Conservation (phyloP, 1,284 basidiomycete genomes). For the Schizophyllum amplum region DNA sequence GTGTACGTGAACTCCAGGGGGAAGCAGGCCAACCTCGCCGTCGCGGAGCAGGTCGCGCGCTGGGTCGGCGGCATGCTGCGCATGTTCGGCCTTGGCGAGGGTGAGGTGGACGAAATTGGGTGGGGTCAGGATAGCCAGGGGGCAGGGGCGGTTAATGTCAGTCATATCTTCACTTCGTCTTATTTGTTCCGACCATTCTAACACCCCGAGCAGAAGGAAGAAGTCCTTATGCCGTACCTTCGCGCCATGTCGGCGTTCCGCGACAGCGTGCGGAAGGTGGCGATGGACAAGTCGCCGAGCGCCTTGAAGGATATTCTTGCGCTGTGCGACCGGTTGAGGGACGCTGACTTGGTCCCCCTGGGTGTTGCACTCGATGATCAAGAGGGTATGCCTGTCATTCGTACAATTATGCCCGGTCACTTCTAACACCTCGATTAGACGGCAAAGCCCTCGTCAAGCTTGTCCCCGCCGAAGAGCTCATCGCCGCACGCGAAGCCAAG, state of each 20-base stretch:
- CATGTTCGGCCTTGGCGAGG: conserved; percentile 94
- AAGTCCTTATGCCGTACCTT: conserved; percentile 86
- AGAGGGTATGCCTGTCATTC: conserved; percentile 50
- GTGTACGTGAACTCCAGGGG: conserved; percentile 73
- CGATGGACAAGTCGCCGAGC: conserved; percentile 63
- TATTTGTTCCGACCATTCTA: conserved; percentile 11
- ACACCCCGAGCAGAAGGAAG: conserved; percentile 55
- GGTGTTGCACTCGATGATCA: conserved; percentile 97
- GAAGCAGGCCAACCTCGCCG: conserved; percentile 56
- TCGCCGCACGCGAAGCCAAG: conserved; percentile 86
- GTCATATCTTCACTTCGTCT: conserved; percentile 26
- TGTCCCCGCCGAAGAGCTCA: conserved; percentile 77
- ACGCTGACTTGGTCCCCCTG: conserved; percentile 84
- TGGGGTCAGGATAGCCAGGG: conserved; percentile 58
- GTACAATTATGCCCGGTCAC: conserved; percentile 2
- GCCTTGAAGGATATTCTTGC: conserved; percentile 73
- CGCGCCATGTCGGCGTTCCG: conserved; percentile 85
- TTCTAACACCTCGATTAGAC: conserved; percentile 37
- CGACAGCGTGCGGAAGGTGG: conserved; percentile 79
- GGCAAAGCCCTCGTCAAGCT: conserved; percentile 95
- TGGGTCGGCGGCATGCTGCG: conserved; percentile 90
- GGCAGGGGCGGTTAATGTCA: conserved; percentile 42
- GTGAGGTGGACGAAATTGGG: conserved; percentile 48
- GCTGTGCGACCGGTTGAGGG: conserved; percentile 85
- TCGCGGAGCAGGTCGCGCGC: conserved; percentile 68